A percentile compares a stretch with the other conserved stretches of the same genome.
phyloP scores from a whole-genome alignment of 2,329 filamentous ascomycete species.

The Trichoderma asperellum region DNA sequence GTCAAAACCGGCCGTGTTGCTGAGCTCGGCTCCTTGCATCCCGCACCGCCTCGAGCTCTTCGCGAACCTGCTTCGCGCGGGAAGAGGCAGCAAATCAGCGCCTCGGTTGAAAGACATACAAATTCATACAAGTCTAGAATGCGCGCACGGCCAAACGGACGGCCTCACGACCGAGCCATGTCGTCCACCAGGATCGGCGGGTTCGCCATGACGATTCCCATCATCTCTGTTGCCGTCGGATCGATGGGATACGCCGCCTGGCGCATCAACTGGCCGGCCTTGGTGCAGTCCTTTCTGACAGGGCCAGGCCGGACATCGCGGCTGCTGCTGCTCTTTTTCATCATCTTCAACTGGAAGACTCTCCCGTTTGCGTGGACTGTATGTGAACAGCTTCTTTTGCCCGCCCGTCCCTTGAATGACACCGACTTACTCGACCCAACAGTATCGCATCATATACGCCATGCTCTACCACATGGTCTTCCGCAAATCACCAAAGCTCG shows the following conservation, averaged over 20 bases:
- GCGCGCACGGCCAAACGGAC: not conserved
- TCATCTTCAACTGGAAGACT: constrained; percentile 71
- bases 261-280: constrained; percentile 48
- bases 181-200: constrained; percentile 39
- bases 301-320: constrained; percentile 59
- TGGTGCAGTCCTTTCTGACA: constrained; percentile 52
- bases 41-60: constrained; percentile 44
- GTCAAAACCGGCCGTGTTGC: constrained; percentile 26
- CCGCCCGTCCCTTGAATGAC: not conserved
- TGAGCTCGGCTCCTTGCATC: constrained; percentile 44
- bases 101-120: not conserved
- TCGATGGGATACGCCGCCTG: constrained; percentile 53
- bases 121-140: not conserved
- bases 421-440: not conserved
- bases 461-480: constrained; percentile 59
- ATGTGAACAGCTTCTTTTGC: constrained; percentile 39
- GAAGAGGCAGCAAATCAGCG: not conserved
- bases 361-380: constrained; percentile 78
- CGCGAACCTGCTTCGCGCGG: constrained; percentile 2
- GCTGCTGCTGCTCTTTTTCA: constrained; percentile 58
- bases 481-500: constrained; percentile 53
- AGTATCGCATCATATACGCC: constrained; percentile 63
- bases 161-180: constrained; percentile 17
- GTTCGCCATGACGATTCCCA: constrained; percentile 43
- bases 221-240: constrained; percentile 47